Conservation (phyloP, 768 basidiomycete species). For the Hericium rajendrae region DNA sequence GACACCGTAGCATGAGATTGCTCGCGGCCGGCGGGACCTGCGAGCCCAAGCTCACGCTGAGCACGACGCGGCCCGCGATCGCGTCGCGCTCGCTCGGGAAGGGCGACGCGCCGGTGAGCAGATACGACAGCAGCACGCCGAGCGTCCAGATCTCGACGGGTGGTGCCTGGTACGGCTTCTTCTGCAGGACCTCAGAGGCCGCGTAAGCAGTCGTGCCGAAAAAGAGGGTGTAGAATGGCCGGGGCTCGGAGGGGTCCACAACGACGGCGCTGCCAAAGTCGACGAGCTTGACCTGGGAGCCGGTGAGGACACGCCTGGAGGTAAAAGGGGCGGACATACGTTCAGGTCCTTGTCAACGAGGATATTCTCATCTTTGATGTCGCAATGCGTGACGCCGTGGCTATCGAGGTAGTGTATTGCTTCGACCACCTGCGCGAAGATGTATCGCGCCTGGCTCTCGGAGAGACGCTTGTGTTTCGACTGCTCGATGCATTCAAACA, state of each 20-base stretch:
- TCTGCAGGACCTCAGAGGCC: conserved; percentile 85
- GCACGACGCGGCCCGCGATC: conserved; percentile 51
- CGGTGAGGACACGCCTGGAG: conserved; percentile 6
- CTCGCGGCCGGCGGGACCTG: conserved; percentile 30
- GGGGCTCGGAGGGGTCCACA: conserved; percentile 49
- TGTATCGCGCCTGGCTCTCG: conserved; percentile 69
- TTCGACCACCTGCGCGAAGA: conserved; percentile 84
- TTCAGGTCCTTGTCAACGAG: conserved; percentile 67
- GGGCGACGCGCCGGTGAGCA: conserved; percentile 87
- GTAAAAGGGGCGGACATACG: conserved; percentile 27
- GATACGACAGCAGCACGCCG: conserved; percentile 88
- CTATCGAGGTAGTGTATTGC: conserved; percentile 73
- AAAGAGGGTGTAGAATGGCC: conserved; percentile 67
- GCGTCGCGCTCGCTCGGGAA: conserved; percentile 84
- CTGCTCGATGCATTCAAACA: conserved; percentile 94
- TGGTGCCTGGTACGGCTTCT: conserved; percentile 82
- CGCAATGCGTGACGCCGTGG: conserved; percentile 85
- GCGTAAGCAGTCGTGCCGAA: conserved; percentile 96
- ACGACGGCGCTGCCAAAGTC: conserved; percentile 90
- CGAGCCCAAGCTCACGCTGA: conserved; percentile 20
- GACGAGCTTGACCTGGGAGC: conserved; percentile 75
- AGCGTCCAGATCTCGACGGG: conserved; percentile 96
- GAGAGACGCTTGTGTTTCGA: conserved; percentile 68
- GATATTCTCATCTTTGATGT: conserved; percentile 96
- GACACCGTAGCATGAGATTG: conserved; percentile 63